Conservation (phyloP, 2,329 filamentous ascomycete species). For the Colletotrichum sublineola region DNA sequence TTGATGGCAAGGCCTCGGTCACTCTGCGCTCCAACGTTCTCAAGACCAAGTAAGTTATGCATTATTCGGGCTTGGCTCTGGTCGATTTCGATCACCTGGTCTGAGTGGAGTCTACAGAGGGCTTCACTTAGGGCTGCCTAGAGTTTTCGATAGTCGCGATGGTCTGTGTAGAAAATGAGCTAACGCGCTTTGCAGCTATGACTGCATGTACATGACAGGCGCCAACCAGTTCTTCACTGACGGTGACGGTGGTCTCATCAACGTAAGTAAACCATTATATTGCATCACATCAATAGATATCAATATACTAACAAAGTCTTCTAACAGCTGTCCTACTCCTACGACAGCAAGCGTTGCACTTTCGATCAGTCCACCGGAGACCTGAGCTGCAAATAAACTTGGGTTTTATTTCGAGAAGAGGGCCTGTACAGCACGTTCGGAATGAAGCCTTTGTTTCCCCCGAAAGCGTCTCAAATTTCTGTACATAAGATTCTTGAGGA, state of each 20-base stretch:
- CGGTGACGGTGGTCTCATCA: conserved; percentile 42
- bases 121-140: neutral
- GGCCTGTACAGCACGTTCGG: neutral
- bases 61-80: no score
- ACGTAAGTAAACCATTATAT: conserved; percentile 14
- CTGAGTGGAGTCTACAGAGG: neutral
- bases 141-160: neutral
- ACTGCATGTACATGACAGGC: conserved; percentile 43
- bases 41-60: conserved; percentile 16
- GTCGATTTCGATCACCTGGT: no score
- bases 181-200: conserved; percentile 7
- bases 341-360: conserved; percentile 18
- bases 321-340: conserved; percentile 14
- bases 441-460: neutral
- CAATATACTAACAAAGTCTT: neutral
- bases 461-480: neutral
- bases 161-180: neutral
- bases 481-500: neutral
- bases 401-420: neutral
- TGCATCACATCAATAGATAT: neutral
- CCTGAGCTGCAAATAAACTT: conserved; percentile 13
- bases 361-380: conserved; percentile 15
- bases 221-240: conserved; percentile 41
- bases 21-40: conserved; percentile 15
- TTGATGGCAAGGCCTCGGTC: conserved; percentile 28